phyloP scores from a whole-genome alignment of 371 early-diverging fungal genomes.

The Haplosporangium sp. region DNA sequence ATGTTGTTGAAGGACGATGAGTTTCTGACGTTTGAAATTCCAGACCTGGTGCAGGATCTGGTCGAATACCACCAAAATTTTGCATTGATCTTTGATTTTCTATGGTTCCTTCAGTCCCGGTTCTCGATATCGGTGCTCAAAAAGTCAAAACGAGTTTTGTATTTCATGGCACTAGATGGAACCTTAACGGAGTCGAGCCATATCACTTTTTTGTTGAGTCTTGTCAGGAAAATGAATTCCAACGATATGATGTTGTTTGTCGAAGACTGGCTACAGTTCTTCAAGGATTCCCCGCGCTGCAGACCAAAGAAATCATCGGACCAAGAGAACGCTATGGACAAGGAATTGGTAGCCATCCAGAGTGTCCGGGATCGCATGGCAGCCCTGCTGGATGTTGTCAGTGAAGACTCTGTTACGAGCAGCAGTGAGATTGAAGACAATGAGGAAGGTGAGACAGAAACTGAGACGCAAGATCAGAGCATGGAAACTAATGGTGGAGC shows the following conservation, averaged over 20 bases:
- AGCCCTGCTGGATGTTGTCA: slow-evolving; percentile 40
- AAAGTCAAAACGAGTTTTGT: slow-evolving; percentile 63
- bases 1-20: slow-evolving; percentile 67
- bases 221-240: slow-evolving; percentile 50
- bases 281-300: slow-evolving; percentile 9
- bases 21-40: slow-evolving; percentile 59
- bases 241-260: slow-evolving; percentile 48
- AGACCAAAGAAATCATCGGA: not conserved
- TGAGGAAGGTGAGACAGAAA: slow-evolving; percentile 6
- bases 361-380: slow-evolving; percentile 54
- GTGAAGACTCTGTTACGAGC: slow-evolving; percentile 49
- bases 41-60: slow-evolving; percentile 56
- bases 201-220: slow-evolving; percentile 26
- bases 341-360: slow-evolving; percentile 49
- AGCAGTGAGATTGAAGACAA: slow-evolving; percentile 33
- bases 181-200: slow-evolving; percentile 33
- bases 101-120: slow-evolving; percentile 63
- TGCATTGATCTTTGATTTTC: slow-evolving; percentile 60
- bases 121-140: slow-evolving; percentile 59
- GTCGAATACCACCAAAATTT: slow-evolving; percentile 65
- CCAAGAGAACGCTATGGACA: slow-evolving; percentile 14
- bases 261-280: slow-evolving; percentile 36
- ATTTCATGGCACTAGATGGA: slow-evolving; percentile 63
- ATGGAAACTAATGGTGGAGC: slow-evolving; percentile 15
- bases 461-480: slow-evolving; percentile 31